Conservation (phyloP, 2,329 filamentous ascomycete species). For the Pseudogymnoascus sp. region DNA sequence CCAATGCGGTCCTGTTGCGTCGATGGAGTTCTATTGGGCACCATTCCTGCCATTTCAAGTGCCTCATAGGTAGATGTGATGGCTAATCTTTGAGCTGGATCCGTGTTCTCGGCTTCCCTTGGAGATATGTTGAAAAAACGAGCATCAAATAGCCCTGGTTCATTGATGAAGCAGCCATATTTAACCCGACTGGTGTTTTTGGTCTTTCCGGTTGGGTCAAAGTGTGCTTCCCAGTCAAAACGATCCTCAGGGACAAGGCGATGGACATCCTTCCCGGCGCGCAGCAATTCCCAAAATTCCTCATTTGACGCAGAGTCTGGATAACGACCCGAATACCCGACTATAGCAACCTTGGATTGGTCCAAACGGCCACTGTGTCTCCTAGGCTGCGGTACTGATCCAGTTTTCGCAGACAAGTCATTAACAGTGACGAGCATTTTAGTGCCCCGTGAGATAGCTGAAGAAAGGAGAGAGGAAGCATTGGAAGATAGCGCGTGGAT, state of each 20-base stretch:
- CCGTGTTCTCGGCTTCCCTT: slow-evolving; percentile 67
- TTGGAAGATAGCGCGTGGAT: neutral
- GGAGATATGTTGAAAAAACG: slow-evolving; percentile 80
- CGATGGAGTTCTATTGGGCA: slow-evolving; percentile 29
- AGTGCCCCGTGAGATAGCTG: neutral
- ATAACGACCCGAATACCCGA: slow-evolving; percentile 71
- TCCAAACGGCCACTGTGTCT: slow-evolving; percentile 2
- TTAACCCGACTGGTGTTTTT: slow-evolving; percentile 70
- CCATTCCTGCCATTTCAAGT: slow-evolving; percentile 69
- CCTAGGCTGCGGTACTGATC: neutral
- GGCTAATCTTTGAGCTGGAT: slow-evolving; percentile 69
- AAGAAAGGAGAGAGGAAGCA: neutral
- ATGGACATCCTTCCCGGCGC: slow-evolving; percentile 66
- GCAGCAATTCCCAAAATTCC: slow-evolving; percentile 66
- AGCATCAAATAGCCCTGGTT: slow-evolving; percentile 67
- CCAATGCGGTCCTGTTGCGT: slow-evolving; percentile 34
- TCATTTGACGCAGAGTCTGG: slow-evolving; percentile 62
- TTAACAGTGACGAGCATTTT: neutral
- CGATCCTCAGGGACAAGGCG: slow-evolving; percentile 51
- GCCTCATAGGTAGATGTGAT: slow-evolving; percentile 71
- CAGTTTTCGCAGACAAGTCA: slow-evolving; percentile 2
- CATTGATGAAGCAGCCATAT: slow-evolving; percentile 61
- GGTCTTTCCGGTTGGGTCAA: slow-evolving; percentile 60
- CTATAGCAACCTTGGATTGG: slow-evolving; percentile 72
- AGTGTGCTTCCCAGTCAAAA: slow-evolving; percentile 63